A percentile compares a stretch with the other conserved stretches of the same genome.
Conservation (phyloP, 768 basidiomycete genomes). For the Cubamyces lactineus region DNA sequence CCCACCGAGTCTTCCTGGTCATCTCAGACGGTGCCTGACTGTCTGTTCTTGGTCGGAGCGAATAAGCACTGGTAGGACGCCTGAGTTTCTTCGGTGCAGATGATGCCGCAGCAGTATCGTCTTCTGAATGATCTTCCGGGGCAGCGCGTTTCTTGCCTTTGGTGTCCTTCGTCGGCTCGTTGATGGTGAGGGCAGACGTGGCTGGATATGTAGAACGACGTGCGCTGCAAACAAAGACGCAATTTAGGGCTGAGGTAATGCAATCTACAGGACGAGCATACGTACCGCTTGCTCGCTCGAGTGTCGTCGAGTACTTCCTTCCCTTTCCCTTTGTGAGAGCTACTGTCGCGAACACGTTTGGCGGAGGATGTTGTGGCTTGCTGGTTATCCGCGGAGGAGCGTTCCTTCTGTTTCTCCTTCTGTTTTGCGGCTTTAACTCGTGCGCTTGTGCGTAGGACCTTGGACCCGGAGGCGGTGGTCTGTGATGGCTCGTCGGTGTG, state of each 20-base stretch:
- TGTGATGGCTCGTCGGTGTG: slow-evolving; percentile 42
- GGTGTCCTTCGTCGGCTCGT: slow-evolving; percentile 72
- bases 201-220: slow-evolving; percentile 57
- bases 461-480: slow-evolving; percentile 51
- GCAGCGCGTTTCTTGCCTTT: slow-evolving; percentile 95
- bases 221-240: slow-evolving; percentile 45
- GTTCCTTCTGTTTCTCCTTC: slow-evolving; percentile 65
- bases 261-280: slow-evolving; percentile 30
- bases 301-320: slow-evolving; percentile 61
- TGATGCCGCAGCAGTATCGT: slow-evolving; percentile 48
- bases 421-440: slow-evolving; percentile 76
- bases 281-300: slow-evolving; percentile 67
- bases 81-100: slow-evolving; percentile 60
- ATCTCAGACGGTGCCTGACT: slow-evolving; percentile 53
- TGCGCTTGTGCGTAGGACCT: slow-evolving; percentile 66
- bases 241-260: slow-evolving; percentile 12
- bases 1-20: slow-evolving; percentile 78
- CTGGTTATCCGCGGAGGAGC: slow-evolving; percentile 44
- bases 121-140: slow-evolving; percentile 69
- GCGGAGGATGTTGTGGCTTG: slow-evolving; percentile 45
- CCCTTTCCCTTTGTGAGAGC: slow-evolving; percentile 61
- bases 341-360: slow-evolving; percentile 58
- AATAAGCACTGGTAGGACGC: slow-evolving; percentile 56
- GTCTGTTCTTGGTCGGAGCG: slow-evolving; percentile 63
- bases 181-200: slow-evolving; percentile 58